Percentiles rank a stretch among this genome's conserved stretches.
These are phyloP conservation scores for Neopestalotiopsis sp. DNA, from an alignment of 2,329 filamentous ascomycete species.

Conservation along the genomic window DNA sequence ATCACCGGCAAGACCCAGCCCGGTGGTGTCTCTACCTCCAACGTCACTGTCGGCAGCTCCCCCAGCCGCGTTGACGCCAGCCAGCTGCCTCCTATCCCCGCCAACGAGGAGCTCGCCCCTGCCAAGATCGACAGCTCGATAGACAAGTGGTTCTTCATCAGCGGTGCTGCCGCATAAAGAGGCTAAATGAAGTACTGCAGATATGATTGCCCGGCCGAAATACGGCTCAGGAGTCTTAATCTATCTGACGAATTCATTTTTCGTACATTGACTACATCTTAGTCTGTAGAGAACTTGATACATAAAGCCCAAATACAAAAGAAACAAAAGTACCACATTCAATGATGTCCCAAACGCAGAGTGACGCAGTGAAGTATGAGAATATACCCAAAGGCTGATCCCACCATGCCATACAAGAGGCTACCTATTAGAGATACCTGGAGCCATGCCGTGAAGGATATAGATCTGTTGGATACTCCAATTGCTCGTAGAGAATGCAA, in stretches of 20 bases:
- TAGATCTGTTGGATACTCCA: too few relatives aligned
- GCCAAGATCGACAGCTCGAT: conserved; percentile 95
- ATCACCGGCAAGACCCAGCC: conserved; percentile 86
- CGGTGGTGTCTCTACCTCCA: conserved; percentile 82
- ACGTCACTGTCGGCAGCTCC: conserved; percentile 77
- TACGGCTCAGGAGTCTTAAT: background rate
- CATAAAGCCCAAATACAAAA: background rate
- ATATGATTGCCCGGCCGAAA: background rate
- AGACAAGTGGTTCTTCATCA: conserved; percentile 99
- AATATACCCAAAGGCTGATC: too few relatives aligned
- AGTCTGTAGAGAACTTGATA: conserved; percentile 3
- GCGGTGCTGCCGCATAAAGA: conserved; percentile 84
- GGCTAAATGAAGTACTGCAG: background rate
- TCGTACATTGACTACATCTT: conserved; percentile 12
- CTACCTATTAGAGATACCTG: too few relatives aligned
- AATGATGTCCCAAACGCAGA: background rate
- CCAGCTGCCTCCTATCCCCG: conserved; percentile 77
- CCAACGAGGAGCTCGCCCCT: conserved; percentile 78
- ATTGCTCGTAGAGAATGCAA: too few relatives aligned
- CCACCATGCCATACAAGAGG: too few relatives aligned
- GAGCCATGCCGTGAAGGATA: too few relatives aligned
- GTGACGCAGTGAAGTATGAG: too few relatives aligned
- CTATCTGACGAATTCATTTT: background rate
- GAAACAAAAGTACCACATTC: background rate
- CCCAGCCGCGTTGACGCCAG: conserved; percentile 70